These are phyloP conservation scores for Solanum chacoense DNA, from an alignment of 305 asterid genomes.

Conservation along the genomic window DNA sequence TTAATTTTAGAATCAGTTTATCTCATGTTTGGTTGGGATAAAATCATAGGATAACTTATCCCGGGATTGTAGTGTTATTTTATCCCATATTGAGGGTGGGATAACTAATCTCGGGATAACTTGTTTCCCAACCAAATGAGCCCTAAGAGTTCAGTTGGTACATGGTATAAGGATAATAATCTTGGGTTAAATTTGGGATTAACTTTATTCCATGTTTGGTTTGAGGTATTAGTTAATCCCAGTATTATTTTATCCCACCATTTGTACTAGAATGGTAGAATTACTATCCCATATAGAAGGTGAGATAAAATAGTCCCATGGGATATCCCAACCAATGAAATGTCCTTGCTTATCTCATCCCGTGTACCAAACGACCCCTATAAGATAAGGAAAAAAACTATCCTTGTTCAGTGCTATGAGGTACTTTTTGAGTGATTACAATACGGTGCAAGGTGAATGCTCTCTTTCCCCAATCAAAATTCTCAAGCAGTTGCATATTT, in stretches of 20 bases:
- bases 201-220: neutral
- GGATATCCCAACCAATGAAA: neutral
- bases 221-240: neutral
- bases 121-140: neutral
- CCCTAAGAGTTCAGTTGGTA: neutral
- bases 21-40: neutral
- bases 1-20: neutral
- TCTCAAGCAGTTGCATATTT: neutral
- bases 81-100: neutral
- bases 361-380: neutral
- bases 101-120: neutral
- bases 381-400: neutral
- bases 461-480: neutral
- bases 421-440: neutral
- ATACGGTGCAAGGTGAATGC: neutral
- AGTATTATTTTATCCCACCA: neutral
- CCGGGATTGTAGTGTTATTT: neutral
- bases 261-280: neutral
- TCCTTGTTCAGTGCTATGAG: neutral
- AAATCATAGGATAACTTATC: neutral
- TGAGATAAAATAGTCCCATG: neutral
- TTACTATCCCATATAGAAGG: neutral
- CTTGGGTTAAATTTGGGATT: neutral
- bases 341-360: neutral
- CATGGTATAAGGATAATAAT: neutral